A percentile compares a stretch with the other conserved stretches of the same genome.
phyloP scores from a whole-genome alignment of 2,329 filamentous ascomycete genomes.

The Myriosclerotinia curreyana region DNA sequence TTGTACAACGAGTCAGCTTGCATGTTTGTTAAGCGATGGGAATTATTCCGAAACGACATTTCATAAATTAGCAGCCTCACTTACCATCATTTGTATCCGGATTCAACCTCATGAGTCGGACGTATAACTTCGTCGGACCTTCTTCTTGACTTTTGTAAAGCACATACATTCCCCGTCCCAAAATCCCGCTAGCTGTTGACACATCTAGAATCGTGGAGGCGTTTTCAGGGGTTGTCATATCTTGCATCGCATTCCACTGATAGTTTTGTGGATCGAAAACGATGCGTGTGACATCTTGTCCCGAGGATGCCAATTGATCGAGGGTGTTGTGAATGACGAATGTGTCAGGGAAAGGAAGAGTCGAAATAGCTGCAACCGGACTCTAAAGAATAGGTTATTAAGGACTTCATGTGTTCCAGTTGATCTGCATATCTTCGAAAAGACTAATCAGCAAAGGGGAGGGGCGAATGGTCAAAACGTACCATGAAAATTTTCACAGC shows the following conservation, averaged over 20 bases:
- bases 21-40: not conserved
- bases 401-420: not conserved
- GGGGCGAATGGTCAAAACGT: not conserved
- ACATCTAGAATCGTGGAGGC: not conserved
- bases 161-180: not conserved
- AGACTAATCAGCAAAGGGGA: not conserved
- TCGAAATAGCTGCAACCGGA: not conserved
- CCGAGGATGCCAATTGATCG: not conserved
- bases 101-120: not conserved
- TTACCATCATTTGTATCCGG: not conserved
- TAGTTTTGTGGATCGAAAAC: not conserved
- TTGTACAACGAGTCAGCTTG: not conserved
- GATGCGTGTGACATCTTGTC: not conserved
- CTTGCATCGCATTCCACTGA: not conserved
- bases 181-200: not conserved
- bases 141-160: conserved; percentile 1
- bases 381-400: not conserved
- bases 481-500: conserved; percentile 3
- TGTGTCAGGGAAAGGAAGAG: not conserved
- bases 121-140: not conserved
- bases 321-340: not conserved
- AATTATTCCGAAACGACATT: not conserved
- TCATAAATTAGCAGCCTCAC: not conserved
- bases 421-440: not conserved
- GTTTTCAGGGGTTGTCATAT: not conserved